Conservation (phyloP, 805 yeast genomes). For the Diddensiella santjacobensis region DNA sequence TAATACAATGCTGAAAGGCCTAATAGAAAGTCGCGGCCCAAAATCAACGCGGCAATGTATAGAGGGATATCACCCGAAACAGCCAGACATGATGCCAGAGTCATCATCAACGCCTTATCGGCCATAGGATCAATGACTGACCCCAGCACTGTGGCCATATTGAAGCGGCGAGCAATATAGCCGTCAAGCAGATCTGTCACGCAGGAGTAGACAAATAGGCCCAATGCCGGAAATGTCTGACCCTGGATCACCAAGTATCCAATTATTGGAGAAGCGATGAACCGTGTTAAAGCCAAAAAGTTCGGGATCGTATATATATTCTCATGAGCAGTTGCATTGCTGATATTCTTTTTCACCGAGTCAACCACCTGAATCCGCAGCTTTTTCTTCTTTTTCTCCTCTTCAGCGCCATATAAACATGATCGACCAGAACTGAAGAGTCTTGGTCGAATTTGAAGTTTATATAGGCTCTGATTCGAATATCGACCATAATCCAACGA, state of each 20-base stretch:
- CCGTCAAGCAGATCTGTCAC: slow-evolving; percentile 93
- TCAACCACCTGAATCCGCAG: not conserved
- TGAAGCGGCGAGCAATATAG: slow-evolving; percentile 74
- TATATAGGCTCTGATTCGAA: too few species aligned
- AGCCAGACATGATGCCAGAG: slow-evolving; percentile 74
- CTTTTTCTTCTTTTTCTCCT: slow-evolving; percentile 2
- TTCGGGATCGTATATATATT: slow-evolving; percentile 83
- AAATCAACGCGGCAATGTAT: slow-evolving; percentile 53
- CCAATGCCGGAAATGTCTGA: slow-evolving; percentile 60
- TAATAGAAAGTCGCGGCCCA: slow-evolving; percentile 79
- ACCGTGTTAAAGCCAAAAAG: slow-evolving; percentile 72
- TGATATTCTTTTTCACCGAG: not conserved
- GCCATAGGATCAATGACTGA: slow-evolving; percentile 94
- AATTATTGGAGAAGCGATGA: slow-evolving; percentile 77
- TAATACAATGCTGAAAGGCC: slow-evolving; percentile 68
- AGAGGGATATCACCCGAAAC: slow-evolving; percentile 65
- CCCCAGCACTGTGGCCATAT: slow-evolving; percentile 78
- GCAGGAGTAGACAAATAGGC: slow-evolving; percentile 78
- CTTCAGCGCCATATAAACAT: not conserved
- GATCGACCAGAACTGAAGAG: not conserved
- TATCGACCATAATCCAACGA: too few species aligned
- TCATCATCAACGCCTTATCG: slow-evolving; percentile 84
- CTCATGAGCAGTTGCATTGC: slow-evolving; percentile 38
- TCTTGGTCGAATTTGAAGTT: not conserved
- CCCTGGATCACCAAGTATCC: slow-evolving; percentile 73